phyloP scores from a whole-genome alignment of 768 basidiomycete genomes.

The Leccinum sublutescens region DNA sequence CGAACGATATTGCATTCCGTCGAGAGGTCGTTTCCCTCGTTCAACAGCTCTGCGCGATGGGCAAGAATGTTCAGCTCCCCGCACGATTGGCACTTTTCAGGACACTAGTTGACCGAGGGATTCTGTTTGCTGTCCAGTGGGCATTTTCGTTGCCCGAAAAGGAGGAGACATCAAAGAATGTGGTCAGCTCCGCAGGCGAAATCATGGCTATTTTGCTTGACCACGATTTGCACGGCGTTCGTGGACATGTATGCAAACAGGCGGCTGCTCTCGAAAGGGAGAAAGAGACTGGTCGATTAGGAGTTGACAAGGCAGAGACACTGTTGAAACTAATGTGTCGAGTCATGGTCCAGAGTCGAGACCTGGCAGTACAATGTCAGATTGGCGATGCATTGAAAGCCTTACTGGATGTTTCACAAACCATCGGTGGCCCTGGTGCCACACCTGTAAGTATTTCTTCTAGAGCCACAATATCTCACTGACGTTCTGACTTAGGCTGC shows the following conservation, averaged over 20 bases:
- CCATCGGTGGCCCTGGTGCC: slow-evolving; percentile 35
- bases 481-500: slow-evolving; percentile 19
- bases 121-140: slow-evolving; percentile 92
- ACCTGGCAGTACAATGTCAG: slow-evolving; percentile 87
- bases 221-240: slow-evolving; percentile 85
- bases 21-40: slow-evolving; percentile 83
- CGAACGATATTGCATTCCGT: slow-evolving; percentile 53
- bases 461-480: slow-evolving; percentile 3
- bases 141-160: slow-evolving; percentile 71
- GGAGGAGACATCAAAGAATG: slow-evolving; percentile 44
- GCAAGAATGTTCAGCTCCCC: slow-evolving; percentile 92
- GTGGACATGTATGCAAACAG: slow-evolving; percentile 83
- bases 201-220: slow-evolving; percentile 83
- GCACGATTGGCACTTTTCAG: slow-evolving; percentile 85
- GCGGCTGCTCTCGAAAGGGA: slow-evolving; percentile 68
- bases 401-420: slow-evolving; percentile 74
- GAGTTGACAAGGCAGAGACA: slow-evolving; percentile 67
- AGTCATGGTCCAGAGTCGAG: slow-evolving; percentile 74
- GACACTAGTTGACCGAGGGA: slow-evolving; percentile 80
- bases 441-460: slow-evolving; percentile 31
- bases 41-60: slow-evolving; percentile 92
- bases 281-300: slow-evolving; percentile 51
- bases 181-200: slow-evolving; percentile 84
- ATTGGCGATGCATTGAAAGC: slow-evolving; percentile 84
- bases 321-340: slow-evolving; percentile 73